Evolutionary conservation across 441 rosid species (phyloP).

Genomic region (Geranium incanum): DNA sequence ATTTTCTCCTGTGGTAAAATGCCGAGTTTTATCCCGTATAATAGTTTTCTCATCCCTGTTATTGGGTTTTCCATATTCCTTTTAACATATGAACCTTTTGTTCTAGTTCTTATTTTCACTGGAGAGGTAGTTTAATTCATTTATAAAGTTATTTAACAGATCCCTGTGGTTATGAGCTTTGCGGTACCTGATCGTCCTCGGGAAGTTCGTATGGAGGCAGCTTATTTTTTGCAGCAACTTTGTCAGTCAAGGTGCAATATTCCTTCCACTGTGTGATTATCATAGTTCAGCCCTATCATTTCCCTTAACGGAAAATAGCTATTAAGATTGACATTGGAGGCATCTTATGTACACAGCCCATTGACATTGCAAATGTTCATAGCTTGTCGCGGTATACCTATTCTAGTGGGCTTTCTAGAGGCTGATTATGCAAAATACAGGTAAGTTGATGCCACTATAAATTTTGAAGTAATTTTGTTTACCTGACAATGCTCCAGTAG

Average conservation of each 20-base stretch:
- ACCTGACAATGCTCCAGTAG: neutral
- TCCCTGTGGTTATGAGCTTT: slow-evolving; percentile 72
- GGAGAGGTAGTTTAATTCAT: slow-evolving; percentile 23
- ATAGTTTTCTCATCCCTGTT: neutral
- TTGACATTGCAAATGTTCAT: slow-evolving; percentile 97
- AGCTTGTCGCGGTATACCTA: slow-evolving; percentile 90
- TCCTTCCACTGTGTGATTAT: slow-evolving; percentile 15
- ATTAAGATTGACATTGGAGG: slow-evolving; percentile 25
- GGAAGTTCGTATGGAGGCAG: slow-evolving; percentile 93
- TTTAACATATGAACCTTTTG: neutral
- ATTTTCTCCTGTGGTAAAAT: neutral
- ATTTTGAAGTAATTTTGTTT: neutral
- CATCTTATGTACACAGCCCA: slow-evolving; percentile 57
- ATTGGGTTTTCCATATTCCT: neutral
- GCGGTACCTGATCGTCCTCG: slow-evolving; percentile 73
- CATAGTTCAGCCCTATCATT: slow-evolving; percentile 10
- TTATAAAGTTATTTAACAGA: slow-evolving; percentile 41
- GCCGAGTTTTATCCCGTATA: too few species aligned
- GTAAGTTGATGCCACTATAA: slow-evolving; percentile 29
- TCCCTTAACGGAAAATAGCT: slow-evolving; percentile 14
- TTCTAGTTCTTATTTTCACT: slow-evolving; percentile 5
- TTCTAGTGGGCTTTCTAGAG: slow-evolving; percentile 90
- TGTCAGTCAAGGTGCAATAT: slow-evolving; percentile 81
- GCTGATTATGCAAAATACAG: slow-evolving; percentile 94
- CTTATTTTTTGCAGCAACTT: slow-evolving; percentile 87